Base-by-base conservation (phyloP, 1,284 basidiomycete genomes). In the Dichomitus squalens region DNA sequence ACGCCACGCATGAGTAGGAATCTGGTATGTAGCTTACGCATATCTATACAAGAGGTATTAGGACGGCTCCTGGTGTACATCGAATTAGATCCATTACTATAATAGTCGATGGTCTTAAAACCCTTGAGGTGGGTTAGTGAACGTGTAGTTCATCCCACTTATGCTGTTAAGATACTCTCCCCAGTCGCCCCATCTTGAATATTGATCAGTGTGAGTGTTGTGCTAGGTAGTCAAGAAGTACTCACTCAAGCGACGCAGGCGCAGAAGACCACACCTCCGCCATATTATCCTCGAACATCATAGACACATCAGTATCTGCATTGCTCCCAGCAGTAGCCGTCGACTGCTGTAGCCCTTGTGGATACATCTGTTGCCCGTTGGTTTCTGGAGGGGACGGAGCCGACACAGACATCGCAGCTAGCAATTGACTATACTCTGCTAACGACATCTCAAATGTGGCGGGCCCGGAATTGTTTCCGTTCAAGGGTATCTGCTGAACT, bases 251-350 rank as follows among this genome's bases (percentile, higher is more conserved):
- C 18, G 56, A 53, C 3, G 51, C 25, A 11, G 56, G 56, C 11
- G 51, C 56, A 1, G 50, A 35, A 6, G 50, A 53, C 56, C 56
- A 57, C 56, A 53, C 49, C 38, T 57, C 51, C 44, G 53, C 52
- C 56, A 52, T 57, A 34, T 48, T 44, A 20, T 57, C 56, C 51
- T 40, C 51, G 11, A 47, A 49, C 33, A 53, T 52, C 51, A 52
- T 52, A 18, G 50, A 31, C 18, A 52, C 50, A 27, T 50, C 49
- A 7, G 25, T 4, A 27, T 50, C 49, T n/a, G 36, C 34, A n/a
- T 11, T 34, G 18, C 18, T 33, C 18, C 21, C 21, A 33, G 40
- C 6, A 20, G 20, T 31, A 2, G 34, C 18, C 9, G 12, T 21
- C 34, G 20, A 20, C 40, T 31, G 50, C 29, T 21, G 36, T 8